Base-by-base conservation (phyloP, 2,329 filamentous ascomycete genomes). In the Alternaria sp. region DNA sequence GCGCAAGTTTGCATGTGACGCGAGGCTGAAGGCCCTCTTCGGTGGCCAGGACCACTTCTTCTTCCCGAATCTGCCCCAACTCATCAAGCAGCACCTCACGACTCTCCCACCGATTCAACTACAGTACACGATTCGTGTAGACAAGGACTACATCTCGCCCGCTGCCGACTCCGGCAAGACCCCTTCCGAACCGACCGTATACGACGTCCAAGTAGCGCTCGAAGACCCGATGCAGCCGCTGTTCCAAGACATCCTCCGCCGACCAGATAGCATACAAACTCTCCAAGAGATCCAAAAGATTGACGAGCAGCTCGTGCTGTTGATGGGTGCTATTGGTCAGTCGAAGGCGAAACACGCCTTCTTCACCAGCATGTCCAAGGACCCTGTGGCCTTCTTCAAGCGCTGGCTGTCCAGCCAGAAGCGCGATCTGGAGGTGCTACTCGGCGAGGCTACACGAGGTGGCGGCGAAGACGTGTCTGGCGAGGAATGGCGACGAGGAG, bases 331-430 rank as follows among this genome's bases (percentile, higher is more conserved):
- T 1, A 87, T 97, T 47, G 87, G 90, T 26, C 89, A 93, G 69
- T 93, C 92, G 25, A 97, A 97, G 77, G 92, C 93, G 23, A 97
- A 97, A 78, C 93, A 97, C 78, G 88, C 90, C 15, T 99, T 99
- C 83, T 91, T 96, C 80, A 89, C 88, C 7, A 88, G 89, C 6
- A 85, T 98, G 67, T 88, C 89, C 62, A 88, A 91, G 67, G 93
- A 97, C 71, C 96, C 96, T 0, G 90, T 92, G 15, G 88, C 87
- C 12, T 98, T 98, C 74, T 86, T 97, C 64, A 89, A 88, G 68
- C 89, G 92, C 74, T 99, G 96, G 96, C 85, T 97, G 56, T 93
- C 90, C 74, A 95, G 91, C 15, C 96, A 99, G 83, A 93, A 93
- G 81, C 87, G 94, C 52, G 95, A 98, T 78, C 84, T 97, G 36